Base-by-base conservation (phyloP, 306 rosid genomes). In the Glycyrrhiza uralensis region DNA sequence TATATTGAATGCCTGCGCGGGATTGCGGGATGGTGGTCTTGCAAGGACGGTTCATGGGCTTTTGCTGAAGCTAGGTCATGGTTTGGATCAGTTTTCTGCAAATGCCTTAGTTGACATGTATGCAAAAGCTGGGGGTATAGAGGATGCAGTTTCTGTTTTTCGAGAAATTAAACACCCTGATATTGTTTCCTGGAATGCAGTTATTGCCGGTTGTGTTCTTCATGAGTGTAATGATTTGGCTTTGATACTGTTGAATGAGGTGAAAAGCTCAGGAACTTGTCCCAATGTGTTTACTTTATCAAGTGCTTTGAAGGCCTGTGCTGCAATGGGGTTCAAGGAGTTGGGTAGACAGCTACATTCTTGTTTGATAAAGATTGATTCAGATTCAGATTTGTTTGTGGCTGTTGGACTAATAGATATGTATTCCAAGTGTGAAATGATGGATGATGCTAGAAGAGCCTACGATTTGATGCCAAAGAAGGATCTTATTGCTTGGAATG, bases 101-200 rank as follows among this genome's bases (percentile, higher is more conserved):
- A 90, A 93, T 87, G 93, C 96, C 0, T 93, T 90, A 33, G 92
- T 93, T 55, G 94, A 90, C 87, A 90, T 83, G 89, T 93, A 93
- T 79, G 86, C 98, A 23, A 89, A 93, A 72, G 88, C 72, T 30
- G 85, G 87, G 68, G 44, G 62, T 63, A 83, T 86, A 49, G 76
- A 78, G 28, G 87, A 83, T 24, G 92, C 94, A 6, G 54, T 87
- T 66, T 26, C 76, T 51, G 86, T 80, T 60, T 93, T 93, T 77
- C 63, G 69, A 62, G 88, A 84, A 74, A 90, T 90, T 52, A 47
- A 15, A 19, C 76, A 69, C 54, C 96, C 92, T 1, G 94, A 89
- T 82, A 85, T 88, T 56, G 88, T 93, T 70, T 89, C 96, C 47
- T 93, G 98, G 97, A 93, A 93, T 85, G 93, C 96, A 59, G 82